Evolutionary conservation across 2,329 filamentous ascomycete genomes (phyloP), one percentile per base, ranked within the genome.

Genomic region (Clarireedia monteithiana): DNA sequence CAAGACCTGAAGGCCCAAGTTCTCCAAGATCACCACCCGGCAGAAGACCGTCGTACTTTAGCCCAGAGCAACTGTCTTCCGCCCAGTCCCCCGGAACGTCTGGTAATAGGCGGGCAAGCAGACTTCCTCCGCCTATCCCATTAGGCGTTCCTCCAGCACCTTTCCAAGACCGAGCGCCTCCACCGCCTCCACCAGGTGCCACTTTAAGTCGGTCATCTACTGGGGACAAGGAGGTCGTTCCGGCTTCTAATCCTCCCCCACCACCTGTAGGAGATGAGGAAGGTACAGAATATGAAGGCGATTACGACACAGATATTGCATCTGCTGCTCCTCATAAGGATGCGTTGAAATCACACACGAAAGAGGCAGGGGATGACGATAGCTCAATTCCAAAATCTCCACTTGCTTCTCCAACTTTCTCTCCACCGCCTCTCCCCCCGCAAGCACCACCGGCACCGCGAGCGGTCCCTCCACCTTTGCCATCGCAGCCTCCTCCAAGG

Each of bases 251-350:
- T 10, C 63, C 66, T 9, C 70, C 73, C 56, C 75, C 74, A 59
- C 79, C 74, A 46, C 73, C 79, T 42, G 85, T 86, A 14, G 85
- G 83, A 26, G 86, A 87, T 58, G 89, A 88, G 58, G 91, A 95
- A 66, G 80, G 90, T 36, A 95, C 90, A 0, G 92, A 96, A 67
- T 97, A 97, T 67, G 94, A 99, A 68, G 94, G 92, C 6, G 94
- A 97, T 68, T 97, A 97, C 69, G 94, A 97, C 65, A 97, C 94
- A 6, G 94, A 97, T 69, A 97, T 97, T 68, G 91, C 88, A 1
- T 89, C 91, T n/a, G 86, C 89, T 9, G 90, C 83, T n/a, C 89
- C 88, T 55, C 90, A 96, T 71, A 96, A 95, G 72, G 92, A 96
- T 73, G 91, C 92, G 0, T 72, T 97, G 59, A 95, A 92, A 70